Conservation (phyloP, 2,329 filamentous ascomycete species). For the Colletotrichum sidae region DNA sequence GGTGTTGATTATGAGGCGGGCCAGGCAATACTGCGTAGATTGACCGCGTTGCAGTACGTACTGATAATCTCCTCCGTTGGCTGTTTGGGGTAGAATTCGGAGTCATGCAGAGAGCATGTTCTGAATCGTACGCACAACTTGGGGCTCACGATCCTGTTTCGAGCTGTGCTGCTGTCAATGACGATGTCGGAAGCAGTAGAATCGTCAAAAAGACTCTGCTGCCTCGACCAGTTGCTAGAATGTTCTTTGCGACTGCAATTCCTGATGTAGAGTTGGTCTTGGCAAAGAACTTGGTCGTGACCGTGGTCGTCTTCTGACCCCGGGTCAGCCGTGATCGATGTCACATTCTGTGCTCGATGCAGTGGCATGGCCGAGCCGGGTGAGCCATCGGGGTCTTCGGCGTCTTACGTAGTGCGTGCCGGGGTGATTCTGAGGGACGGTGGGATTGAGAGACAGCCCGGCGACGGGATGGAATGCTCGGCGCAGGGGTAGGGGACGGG, state of each 20-base stretch:
- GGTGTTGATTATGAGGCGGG: too few relatives aligned
- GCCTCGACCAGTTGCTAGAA: conserved; percentile 9
- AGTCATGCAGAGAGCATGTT: conserved; percentile 11
- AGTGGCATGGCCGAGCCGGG: conserved; percentile 24
- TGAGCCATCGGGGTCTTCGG: conserved; percentile 30
- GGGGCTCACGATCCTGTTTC: background rate
- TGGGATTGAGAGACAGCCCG: background rate
- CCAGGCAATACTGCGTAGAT: too few relatives aligned
- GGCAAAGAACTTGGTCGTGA: background rate
- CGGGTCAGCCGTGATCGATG: conserved; percentile 18
- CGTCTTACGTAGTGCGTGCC: conserved; percentile 19
- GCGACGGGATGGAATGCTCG: conserved; percentile 29
- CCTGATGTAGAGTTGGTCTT: background rate
- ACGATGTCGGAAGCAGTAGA: background rate
- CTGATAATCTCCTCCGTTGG: too few relatives aligned
- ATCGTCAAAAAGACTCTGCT: background rate
- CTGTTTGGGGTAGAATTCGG: conserved; percentile 8
- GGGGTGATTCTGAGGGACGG: conserved; percentile 2
- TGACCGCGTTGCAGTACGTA: too few relatives aligned
- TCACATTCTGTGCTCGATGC: conserved; percentile 29
- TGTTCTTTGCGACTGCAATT: conserved; percentile 8
- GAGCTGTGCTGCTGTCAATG: background rate
- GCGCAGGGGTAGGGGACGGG: conserved; percentile 25
- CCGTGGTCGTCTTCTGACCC: conserved; percentile 7
- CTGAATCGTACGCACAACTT: conserved; percentile 19